Percentiles rank a stretch among this genome's conserved stretches.
phyloP scores from a whole-genome alignment of 2,329 filamentous ascomycete species.

The Claviceps monticola region DNA sequence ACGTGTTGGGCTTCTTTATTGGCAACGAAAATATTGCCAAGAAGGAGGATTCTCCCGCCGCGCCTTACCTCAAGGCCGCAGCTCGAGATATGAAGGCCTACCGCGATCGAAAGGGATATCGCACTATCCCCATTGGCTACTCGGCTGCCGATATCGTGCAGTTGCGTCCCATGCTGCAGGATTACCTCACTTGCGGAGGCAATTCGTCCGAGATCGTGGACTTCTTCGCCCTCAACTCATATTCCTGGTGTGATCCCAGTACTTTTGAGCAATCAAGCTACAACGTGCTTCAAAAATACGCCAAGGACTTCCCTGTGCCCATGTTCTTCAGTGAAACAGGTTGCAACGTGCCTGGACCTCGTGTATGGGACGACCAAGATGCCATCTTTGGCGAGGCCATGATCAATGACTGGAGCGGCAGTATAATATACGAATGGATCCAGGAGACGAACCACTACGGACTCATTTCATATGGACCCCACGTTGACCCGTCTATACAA shows the following conservation, averaged over 20 bases:
- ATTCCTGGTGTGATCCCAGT: slow-evolving; percentile 59
- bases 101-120: slow-evolving; percentile 60
- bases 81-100: slow-evolving; percentile 73
- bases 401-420: slow-evolving; percentile 55
- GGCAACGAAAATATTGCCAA: slow-evolving; percentile 76
- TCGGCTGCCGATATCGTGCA: slow-evolving; percentile 73
- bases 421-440: slow-evolving; percentile 86
- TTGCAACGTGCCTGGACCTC: slow-evolving; percentile 53
- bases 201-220: slow-evolving; percentile 59
- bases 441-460: slow-evolving; percentile 74
- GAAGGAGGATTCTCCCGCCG: slow-evolving; percentile 44
- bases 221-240: slow-evolving; percentile 77
- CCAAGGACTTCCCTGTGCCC: slow-evolving; percentile 61
- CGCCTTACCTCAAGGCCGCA: slow-evolving; percentile 73
- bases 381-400: slow-evolving; percentile 66
- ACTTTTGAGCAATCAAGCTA: slow-evolving; percentile 55
- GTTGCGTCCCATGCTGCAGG: slow-evolving; percentile 45
- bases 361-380: slow-evolving; percentile 56
- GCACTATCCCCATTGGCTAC: slow-evolving; percentile 74
- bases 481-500: slow-evolving; percentile 35
- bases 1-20: slow-evolving; percentile 71
- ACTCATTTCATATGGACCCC: slow-evolving; percentile 58
- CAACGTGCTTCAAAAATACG: slow-evolving; percentile 48
- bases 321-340: slow-evolving; percentile 87
- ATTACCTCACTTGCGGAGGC: slow-evolving; percentile 66